A percentile compares a stretch with the other conserved stretches of the same genome.
These are phyloP conservation scores for Omphalotus olearius DNA, from an alignment of 1,284 basidiomycete species.

Conservation along the genomic window DNA sequence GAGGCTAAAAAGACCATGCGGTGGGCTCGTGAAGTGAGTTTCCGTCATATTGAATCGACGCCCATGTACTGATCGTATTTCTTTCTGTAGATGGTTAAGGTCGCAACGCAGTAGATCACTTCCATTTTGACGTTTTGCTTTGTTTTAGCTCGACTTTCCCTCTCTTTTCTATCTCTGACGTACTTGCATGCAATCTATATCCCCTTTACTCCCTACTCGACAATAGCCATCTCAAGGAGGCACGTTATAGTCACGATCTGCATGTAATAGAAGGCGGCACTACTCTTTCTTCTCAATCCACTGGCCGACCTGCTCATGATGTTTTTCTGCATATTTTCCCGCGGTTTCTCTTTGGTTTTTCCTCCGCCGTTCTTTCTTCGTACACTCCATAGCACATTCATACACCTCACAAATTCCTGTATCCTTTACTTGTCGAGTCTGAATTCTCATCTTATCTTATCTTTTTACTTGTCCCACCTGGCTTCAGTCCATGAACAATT, in stretches of 20 bases:
- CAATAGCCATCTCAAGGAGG: slow-evolving; percentile 58
- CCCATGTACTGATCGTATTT: slow-evolving; percentile 1
- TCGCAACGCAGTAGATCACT: slow-evolving; percentile 56
- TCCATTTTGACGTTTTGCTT: slow-evolving; percentile 12
- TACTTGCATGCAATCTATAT: slow-evolving; percentile 43
- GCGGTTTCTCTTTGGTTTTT: slow-evolving; percentile 3
- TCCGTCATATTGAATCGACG: background rate
- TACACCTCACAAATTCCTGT: slow-evolving; percentile 11
- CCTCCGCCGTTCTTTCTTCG: slow-evolving; percentile 1
- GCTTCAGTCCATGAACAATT: no score
- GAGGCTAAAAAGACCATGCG: slow-evolving; percentile 79
- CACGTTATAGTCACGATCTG: slow-evolving; percentile 43
- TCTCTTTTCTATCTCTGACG: slow-evolving; percentile 19
- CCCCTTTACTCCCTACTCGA: slow-evolving; percentile 25
- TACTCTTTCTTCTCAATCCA: slow-evolving; percentile 4
- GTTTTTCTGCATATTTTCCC: background rate
- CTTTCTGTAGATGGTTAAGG: slow-evolving; percentile 58
- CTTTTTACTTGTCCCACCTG: background rate
- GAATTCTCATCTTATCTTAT: slow-evolving; percentile 2
- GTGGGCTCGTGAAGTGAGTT: slow-evolving; percentile 77
- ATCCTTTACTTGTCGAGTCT: slow-evolving; percentile 10
- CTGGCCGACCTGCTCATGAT: slow-evolving; percentile 4
- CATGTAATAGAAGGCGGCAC: slow-evolving; percentile 29
- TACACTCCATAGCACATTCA: slow-evolving; percentile 7
- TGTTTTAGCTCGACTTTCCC: slow-evolving; percentile 16